Evolutionary conservation across 106 monocot species (phyloP).

Genomic region (Allium sativum): DNA sequence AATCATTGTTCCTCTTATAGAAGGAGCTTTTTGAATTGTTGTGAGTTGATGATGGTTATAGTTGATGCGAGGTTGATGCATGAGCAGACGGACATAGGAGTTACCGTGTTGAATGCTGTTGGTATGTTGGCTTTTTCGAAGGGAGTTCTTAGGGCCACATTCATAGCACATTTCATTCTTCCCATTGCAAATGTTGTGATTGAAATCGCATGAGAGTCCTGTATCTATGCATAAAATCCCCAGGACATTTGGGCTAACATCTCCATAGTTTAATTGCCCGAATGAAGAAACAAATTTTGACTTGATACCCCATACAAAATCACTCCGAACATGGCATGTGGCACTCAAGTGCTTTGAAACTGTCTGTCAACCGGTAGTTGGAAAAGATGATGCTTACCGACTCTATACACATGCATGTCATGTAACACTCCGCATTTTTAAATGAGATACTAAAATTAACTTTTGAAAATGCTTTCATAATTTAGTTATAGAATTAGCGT

Average conservation of each 20-base stretch:
- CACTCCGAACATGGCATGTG: conserved; percentile 40
- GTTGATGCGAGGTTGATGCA: too few species aligned
- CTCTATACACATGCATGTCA: too few species aligned
- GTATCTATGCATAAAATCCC: conserved; percentile 88
- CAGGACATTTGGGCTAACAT: conserved; percentile 93
- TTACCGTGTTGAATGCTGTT: too few species aligned
- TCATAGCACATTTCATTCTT: conserved; percentile 93
- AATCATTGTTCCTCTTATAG: too few species aligned
- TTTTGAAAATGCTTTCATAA: too few species aligned
- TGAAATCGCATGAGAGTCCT: conserved; percentile 81
- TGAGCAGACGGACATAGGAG: too few species aligned
- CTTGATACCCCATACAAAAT: conserved; percentile 17
- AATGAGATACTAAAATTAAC: too few species aligned
- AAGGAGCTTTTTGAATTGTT: too few species aligned
- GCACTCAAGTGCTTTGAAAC: conserved; percentile 34
- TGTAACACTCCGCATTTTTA: too few species aligned
- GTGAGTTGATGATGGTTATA: too few species aligned
- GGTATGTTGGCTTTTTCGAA: too few species aligned
- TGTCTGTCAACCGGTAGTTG: conserved; percentile 52
- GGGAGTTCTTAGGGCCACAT: conserved; percentile 73
- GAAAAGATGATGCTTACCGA: conserved; percentile 51
- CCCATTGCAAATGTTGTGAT: conserved; percentile 87
- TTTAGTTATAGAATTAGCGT: too few species aligned
- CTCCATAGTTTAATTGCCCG: conserved; percentile 92
- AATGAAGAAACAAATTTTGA: conserved; percentile 83